These are phyloP conservation scores for Hyaloscypha variabilis DNA, from an alignment of 495 filamentous ascomycete species.

Conservation along the genomic window DNA sequence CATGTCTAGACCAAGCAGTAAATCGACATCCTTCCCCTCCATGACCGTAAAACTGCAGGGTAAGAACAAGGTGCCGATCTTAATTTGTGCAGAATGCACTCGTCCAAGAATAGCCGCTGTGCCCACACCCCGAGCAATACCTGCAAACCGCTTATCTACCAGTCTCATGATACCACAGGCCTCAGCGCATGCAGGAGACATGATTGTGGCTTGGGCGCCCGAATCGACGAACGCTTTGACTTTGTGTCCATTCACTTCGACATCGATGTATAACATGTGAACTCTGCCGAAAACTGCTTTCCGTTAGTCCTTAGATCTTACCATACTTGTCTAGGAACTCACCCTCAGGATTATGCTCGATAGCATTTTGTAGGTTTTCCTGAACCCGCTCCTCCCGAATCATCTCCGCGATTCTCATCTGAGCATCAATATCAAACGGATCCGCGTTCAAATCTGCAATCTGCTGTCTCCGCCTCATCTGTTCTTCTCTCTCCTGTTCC, in stretches of 20 bases:
- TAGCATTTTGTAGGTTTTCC: constrained; percentile 91
- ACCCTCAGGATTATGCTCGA: constrained; percentile 98
- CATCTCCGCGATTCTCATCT: constrained; percentile 93
- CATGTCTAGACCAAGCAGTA: constrained; percentile 95
- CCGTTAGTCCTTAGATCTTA: constrained; percentile 3
- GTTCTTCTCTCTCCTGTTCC: constrained; percentile 66
- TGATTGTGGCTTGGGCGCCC: constrained; percentile 96
- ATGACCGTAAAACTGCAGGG: constrained; percentile 99
- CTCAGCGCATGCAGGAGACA: constrained; percentile 92
- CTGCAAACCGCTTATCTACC: constrained; percentile 89
- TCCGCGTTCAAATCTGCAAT: constrained; percentile 81
- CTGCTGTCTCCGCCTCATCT: constrained; percentile 76
- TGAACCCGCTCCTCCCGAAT: constrained; percentile 92
- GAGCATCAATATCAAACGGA: constrained; percentile 87
- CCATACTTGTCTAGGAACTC: constrained; percentile 27
- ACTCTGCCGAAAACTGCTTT: constrained; percentile 83
- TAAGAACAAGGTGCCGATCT: constrained; percentile 85
- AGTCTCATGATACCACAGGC: constrained; percentile 95
- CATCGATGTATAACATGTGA: constrained; percentile 94
- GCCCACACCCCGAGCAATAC: constrained; percentile 90
- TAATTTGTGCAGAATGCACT: constrained; percentile 91
- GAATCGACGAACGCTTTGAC: constrained; percentile 98
- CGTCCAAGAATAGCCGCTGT: constrained; percentile 93
- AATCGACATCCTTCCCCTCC: constrained; percentile 97
- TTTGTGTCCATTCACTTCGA: constrained; percentile 88